These are phyloP conservation scores for Ilyonectria destructans DNA, from an alignment of 2,329 filamentous ascomycete genomes.

Conservation along the genomic window DNA sequence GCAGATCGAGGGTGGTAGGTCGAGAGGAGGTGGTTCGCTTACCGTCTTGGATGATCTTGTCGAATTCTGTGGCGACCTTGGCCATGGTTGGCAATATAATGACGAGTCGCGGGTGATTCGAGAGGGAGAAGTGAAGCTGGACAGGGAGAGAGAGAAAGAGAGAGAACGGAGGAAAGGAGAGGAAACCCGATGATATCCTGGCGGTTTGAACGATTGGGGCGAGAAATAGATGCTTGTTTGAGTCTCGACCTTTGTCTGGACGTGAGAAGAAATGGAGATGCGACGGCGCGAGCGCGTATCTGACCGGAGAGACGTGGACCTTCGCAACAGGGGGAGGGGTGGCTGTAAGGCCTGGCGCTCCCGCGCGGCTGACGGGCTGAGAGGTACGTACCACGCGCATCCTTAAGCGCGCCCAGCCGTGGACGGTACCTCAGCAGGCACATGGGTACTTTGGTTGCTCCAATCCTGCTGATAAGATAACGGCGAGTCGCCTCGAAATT, in stretches of 20 bases:
- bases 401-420: conserved; percentile 7
- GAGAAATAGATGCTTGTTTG: conserved; percentile 19
- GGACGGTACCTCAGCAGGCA: conserved; percentile 4
- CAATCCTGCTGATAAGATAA: conserved; percentile 47
- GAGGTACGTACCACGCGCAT: neutral
- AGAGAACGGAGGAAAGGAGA: neutral
- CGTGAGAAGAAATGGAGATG: conserved; percentile 41
- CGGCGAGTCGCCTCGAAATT: conserved; percentile 30
- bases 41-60: conserved; percentile 72
- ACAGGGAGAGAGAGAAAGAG: neutral
- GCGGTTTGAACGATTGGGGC: neutral
- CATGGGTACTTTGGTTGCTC: neutral
- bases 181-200: neutral
- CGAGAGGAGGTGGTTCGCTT: conserved; percentile 31
- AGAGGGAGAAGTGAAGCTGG: neutral
- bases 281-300: conserved; percentile 47
- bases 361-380: conserved; percentile 28
- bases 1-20: neutral
- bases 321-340: conserved; percentile 34
- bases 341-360: conserved; percentile 24
- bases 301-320: conserved; percentile 38
- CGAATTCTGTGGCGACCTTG: conserved; percentile 65
- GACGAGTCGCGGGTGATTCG: neutral
- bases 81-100: conserved; percentile 53
- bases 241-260: conserved; percentile 19